phyloP scores from a whole-genome alignment of 1,139 yeast genomes.

The Hemisphaericaspora xylofermentans region DNA sequence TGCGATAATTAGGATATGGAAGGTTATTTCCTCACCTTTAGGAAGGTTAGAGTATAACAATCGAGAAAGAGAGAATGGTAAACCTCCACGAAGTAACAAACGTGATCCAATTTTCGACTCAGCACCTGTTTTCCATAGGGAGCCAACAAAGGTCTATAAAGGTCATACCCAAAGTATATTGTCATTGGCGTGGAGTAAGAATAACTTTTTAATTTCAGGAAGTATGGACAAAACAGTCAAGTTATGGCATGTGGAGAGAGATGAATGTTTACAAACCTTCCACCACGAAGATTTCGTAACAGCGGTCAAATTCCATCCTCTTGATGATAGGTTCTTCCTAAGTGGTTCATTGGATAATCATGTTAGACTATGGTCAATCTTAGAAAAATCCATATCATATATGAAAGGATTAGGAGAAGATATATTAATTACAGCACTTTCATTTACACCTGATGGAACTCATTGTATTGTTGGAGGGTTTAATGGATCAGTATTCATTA shows the following conservation, averaged over 20 bases:
- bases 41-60: slow-evolving; percentile 49
- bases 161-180: slow-evolving; percentile 75
- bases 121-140: slow-evolving; percentile 81
- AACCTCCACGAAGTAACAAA: slow-evolving; percentile 11
- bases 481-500: slow-evolving; percentile 63
- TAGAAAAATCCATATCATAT: slow-evolving; percentile 51
- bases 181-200: slow-evolving; percentile 85
- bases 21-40: slow-evolving; percentile 69
- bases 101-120: slow-evolving; percentile 28
- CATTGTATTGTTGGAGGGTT: slow-evolving; percentile 77
- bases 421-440: slow-evolving; percentile 67
- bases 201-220: slow-evolving; percentile 75
- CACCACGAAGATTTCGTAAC: slow-evolving; percentile 81
- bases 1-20: slow-evolving; percentile 68
- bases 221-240: slow-evolving; percentile 85
- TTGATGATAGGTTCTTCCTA: slow-evolving; percentile 82
- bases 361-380: slow-evolving; percentile 80
- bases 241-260: slow-evolving; percentile 80
- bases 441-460: slow-evolving; percentile 69
- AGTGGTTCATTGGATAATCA: slow-evolving; percentile 82
- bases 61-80: slow-evolving; percentile 16
- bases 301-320: slow-evolving; percentile 77
- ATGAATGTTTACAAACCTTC: slow-evolving; percentile 62
- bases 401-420: slow-evolving; percentile 46
- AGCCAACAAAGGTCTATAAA: slow-evolving; percentile 57